These are phyloP conservation scores for Didymella sp. DNA, from an alignment of 2,329 filamentous ascomycete species.

Conservation along the genomic window DNA sequence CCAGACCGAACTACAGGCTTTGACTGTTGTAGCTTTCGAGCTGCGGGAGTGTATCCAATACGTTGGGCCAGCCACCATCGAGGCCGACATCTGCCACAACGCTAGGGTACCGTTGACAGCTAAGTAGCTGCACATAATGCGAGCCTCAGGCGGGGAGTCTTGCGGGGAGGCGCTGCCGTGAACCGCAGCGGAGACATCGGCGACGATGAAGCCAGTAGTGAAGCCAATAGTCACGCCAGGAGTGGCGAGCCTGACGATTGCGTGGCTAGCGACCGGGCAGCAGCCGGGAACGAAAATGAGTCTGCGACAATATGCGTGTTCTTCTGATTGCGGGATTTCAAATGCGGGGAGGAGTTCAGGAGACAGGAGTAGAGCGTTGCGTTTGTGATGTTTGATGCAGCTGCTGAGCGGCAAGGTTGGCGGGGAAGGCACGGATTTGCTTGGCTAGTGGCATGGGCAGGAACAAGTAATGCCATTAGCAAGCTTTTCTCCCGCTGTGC, in stretches of 20 bases:
- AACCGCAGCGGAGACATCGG: conserved; percentile 23
- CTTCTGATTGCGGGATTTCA: conserved; percentile 18
- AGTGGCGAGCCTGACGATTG: conserved; percentile 23
- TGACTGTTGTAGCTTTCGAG: neutral
- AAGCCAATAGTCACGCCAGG: conserved; percentile 21
- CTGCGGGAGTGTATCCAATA: neutral
- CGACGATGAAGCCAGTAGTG: conserved; percentile 24
- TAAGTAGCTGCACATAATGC: conserved; percentile 7
- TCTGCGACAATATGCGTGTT: conserved; percentile 14
- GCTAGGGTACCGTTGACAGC: conserved; percentile 30
- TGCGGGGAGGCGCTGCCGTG: conserved; percentile 12
- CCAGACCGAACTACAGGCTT: neutral
- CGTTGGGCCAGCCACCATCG: conserved; percentile 18
- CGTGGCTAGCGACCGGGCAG: conserved; percentile 15
- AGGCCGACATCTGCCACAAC: conserved; percentile 24
- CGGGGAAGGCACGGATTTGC: conserved; percentile 21
- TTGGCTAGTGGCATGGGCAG: conserved; percentile 17
- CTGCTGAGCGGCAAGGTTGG: conserved; percentile 14
- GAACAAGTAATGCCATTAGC: conserved; percentile 20
- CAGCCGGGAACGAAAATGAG: conserved; percentile 24
- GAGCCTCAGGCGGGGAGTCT: conserved; percentile 10
- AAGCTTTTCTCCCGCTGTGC: conserved; percentile 5
- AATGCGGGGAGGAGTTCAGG: conserved; percentile 10
- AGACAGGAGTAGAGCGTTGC: conserved; percentile 13
- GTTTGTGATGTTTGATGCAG: conserved; percentile 21